Conservation (phyloP, 345 rosid genomes). For the Citrus reticulata region DNA sequence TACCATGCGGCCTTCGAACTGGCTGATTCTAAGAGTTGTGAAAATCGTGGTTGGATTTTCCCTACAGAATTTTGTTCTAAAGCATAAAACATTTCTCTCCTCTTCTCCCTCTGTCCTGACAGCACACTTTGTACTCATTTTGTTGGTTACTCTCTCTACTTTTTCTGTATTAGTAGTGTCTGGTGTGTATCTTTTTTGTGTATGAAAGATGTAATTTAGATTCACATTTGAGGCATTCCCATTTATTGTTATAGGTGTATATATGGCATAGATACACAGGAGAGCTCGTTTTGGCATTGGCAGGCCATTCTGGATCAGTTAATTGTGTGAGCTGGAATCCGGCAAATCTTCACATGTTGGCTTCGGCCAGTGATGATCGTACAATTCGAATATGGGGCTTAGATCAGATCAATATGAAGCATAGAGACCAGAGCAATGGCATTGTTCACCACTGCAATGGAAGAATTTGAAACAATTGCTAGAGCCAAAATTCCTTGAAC, state of each 20-base stretch:
- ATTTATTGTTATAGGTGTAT: constrained; percentile 44
- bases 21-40: neutral
- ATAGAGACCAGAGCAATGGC: constrained; percentile 22
- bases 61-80: neutral
- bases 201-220: neutral
- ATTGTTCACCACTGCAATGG: constrained; percentile 26
- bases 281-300: constrained; percentile 40
- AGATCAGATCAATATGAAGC: constrained; percentile 31
- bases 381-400: constrained; percentile 77
- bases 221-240: neutral
- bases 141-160: neutral
- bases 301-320: constrained; percentile 69
- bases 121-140: neutral
- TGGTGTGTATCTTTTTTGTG: neutral
- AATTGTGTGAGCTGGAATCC: constrained; percentile 84
- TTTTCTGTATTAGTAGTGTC: neutral
- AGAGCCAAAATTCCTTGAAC: neutral
- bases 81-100: neutral
- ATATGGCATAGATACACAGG: constrained; percentile 62
- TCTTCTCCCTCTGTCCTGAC: neutral
- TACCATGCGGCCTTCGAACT: neutral
- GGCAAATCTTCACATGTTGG: constrained; percentile 59
- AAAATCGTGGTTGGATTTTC: neutral
- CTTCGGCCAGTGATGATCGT: constrained; percentile 68
- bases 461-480: constrained; percentile 16